Evolutionary conservation across 768 basidiomycete genomes (phyloP).

Genomic region (Lyophyllum semitale): DNA sequence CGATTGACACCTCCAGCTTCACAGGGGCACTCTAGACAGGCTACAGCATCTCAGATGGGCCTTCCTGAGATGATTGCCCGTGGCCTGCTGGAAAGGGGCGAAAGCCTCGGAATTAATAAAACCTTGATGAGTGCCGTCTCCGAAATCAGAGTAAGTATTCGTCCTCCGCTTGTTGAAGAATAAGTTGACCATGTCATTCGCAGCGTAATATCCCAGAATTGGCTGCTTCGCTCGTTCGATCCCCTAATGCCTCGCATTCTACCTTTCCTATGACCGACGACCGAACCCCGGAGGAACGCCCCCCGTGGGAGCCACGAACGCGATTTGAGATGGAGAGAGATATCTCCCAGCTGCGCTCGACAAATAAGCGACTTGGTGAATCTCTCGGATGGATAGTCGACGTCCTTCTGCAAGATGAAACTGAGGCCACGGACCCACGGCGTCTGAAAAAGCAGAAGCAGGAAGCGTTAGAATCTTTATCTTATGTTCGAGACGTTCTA

Average conservation of each 20-base stretch:
- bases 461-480: slow-evolving; percentile 75
- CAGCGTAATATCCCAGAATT: slow-evolving; percentile 88
- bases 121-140: slow-evolving; percentile 80
- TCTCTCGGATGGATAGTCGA: slow-evolving; percentile 78
- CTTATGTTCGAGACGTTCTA: slow-evolving; percentile 78
- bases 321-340: slow-evolving; percentile 76
- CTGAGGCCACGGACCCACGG: slow-evolving; percentile 39
- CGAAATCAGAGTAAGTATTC: slow-evolving; percentile 63
- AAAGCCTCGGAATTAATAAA: slow-evolving; percentile 83
- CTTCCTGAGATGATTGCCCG: slow-evolving; percentile 74
- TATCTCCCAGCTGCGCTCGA: slow-evolving; percentile 48
- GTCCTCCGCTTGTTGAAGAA: not conserved
- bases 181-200: not conserved
- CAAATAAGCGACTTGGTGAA: slow-evolving; percentile 67
- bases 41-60: slow-evolving; percentile 46
- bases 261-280: slow-evolving; percentile 70
- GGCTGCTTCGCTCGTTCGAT: slow-evolving; percentile 63
- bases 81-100: slow-evolving; percentile 72
- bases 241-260: slow-evolving; percentile 47
- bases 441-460: slow-evolving; percentile 44
- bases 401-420: slow-evolving; percentile 60
- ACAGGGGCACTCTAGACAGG: slow-evolving; percentile 39
- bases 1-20: slow-evolving; percentile 8
- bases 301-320: slow-evolving; percentile 68
- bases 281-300: slow-evolving; percentile 53